Conservation (phyloP, 371 early-diverging fungal species). For the Mucor saturninus region DNA sequence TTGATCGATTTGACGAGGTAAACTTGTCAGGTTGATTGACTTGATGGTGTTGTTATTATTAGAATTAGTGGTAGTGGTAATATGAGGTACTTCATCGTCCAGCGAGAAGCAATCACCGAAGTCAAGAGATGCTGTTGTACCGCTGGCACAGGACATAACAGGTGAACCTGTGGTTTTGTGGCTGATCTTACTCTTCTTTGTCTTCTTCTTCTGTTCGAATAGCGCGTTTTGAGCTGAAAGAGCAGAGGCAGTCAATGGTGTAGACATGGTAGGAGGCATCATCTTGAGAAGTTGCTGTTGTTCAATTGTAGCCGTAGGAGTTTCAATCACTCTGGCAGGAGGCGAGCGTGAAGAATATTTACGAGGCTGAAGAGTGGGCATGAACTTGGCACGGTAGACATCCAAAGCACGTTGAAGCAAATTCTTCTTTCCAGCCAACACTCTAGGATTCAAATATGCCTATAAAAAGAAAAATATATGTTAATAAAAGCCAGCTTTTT, state of each 20-base stretch:
- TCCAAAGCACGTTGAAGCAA: constrained; percentile 52
- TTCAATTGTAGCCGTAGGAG: constrained; percentile 18
- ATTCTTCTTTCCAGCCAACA: constrained; percentile 50
- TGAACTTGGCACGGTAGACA: constrained; percentile 47
- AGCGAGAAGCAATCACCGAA: constrained; percentile 54
- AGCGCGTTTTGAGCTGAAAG: constrained; percentile 29
- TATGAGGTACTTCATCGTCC: constrained; percentile 35
- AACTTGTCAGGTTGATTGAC: constrained; percentile 7
- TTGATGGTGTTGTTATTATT: constrained; percentile 4
- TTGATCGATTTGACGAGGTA: constrained; percentile 16
- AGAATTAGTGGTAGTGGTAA: neutral
- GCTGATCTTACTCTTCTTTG: constrained; percentile 16
- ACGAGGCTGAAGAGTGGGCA: constrained; percentile 46
- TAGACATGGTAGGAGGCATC: constrained; percentile 21
- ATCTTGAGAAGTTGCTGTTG: constrained; percentile 17
- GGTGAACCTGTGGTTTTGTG: constrained; percentile 7
- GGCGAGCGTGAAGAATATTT: constrained; percentile 32
- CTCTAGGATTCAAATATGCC: constrained; percentile 51
- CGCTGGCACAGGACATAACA: constrained; percentile 8
- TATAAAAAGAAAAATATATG: constrained; percentile 3
- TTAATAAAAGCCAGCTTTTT: neutral
- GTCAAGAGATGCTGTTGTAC: constrained; percentile 39
- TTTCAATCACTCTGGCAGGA: constrained; percentile 17
- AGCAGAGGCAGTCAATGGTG: constrained; percentile 31
- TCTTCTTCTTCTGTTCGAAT: constrained; percentile 24